Percentiles rank a stretch among this genome's conserved stretches.
phyloP scores from a whole-genome alignment of 176 grass and related monocot genomes.

The Triticum dicoccoides region DNA sequence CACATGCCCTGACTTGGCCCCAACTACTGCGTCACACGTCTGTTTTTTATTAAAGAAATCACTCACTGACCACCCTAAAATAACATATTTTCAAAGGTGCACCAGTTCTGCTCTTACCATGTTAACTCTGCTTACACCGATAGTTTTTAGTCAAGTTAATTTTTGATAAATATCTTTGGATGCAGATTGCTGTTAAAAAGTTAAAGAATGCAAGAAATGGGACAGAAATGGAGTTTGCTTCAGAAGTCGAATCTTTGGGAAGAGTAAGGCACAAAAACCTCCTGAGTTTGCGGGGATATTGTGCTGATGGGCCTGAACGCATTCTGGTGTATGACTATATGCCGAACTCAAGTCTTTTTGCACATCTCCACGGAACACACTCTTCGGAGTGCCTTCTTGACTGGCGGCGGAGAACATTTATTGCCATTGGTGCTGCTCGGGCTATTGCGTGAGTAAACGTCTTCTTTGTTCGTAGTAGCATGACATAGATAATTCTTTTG shows the following conservation, averaged over 20 bases:
- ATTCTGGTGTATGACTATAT: slow-evolving; percentile 76
- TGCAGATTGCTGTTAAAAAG: slow-evolving; percentile 80
- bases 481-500: not conserved
- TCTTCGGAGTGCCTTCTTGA: slow-evolving; percentile 72
- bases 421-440: slow-evolving; percentile 65
- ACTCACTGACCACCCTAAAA: not conserved
- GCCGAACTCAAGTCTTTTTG: slow-evolving; percentile 66
- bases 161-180: slow-evolving; percentile 28
- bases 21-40: slow-evolving; percentile 37
- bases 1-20: slow-evolving; percentile 31
- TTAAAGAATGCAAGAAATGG: slow-evolving; percentile 54
- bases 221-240: slow-evolving; percentile 69
- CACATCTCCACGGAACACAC: slow-evolving; percentile 71
- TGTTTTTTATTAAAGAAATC: slow-evolving; percentile 5
- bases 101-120: not conserved
- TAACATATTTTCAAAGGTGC: not conserved
- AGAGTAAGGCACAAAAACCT: slow-evolving; percentile 82
- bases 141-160: not conserved
- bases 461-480: slow-evolving; percentile 17
- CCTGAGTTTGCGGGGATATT: slow-evolving; percentile 68
- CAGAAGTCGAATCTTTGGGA: slow-evolving; percentile 64
- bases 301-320: slow-evolving; percentile 74
- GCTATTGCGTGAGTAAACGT: slow-evolving; percentile 56
- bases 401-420: slow-evolving; percentile 60
- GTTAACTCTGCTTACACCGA: not conserved